A percentile compares a stretch with the other conserved stretches of the same genome.
Conservation (phyloP, 805 yeast species). For the Starmerella vaccinii region DNA sequence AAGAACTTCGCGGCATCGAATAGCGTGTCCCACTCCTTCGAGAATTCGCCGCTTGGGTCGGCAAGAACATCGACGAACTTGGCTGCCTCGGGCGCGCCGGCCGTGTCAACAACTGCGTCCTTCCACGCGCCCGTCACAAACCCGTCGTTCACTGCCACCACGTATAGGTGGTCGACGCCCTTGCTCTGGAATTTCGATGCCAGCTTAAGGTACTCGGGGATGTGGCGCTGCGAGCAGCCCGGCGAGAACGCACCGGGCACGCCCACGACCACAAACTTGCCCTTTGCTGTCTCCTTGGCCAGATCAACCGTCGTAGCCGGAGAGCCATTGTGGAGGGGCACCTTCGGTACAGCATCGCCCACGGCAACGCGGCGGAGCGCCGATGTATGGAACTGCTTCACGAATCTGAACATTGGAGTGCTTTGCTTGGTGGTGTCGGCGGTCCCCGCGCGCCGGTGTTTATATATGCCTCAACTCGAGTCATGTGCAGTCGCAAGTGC, state of each 20-base stretch:
- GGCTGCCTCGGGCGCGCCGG: conserved; percentile 22
- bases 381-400: conserved; percentile 20
- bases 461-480: neutral
- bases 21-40: conserved; percentile 49
- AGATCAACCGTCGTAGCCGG: conserved; percentile 56
- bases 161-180: conserved; percentile 54
- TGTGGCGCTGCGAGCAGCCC: conserved; percentile 60
- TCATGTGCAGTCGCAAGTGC: conserved; percentile 2
- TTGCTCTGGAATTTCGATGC: conserved; percentile 46
- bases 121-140: conserved; percentile 81
- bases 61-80: conserved; percentile 50
- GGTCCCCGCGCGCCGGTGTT: neutral
- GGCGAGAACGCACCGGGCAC: conserved; percentile 77
- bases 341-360: conserved; percentile 56
- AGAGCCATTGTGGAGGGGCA: conserved; percentile 45
- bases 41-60: conserved; percentile 69
- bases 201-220: conserved; percentile 59
- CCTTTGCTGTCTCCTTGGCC: conserved; percentile 38
- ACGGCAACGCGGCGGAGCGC: conserved; percentile 35
- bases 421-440: neutral
- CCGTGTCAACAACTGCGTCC: conserved; percentile 29
- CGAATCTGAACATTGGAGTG: neutral
- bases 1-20: conserved; percentile 71
- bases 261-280: conserved; percentile 48
- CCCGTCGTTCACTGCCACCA: conserved; percentile 76